A percentile compares a stretch with the other conserved stretches of the same genome.
Conservation (phyloP, 148 eudicot species). For the Camellia sinensis region DNA sequence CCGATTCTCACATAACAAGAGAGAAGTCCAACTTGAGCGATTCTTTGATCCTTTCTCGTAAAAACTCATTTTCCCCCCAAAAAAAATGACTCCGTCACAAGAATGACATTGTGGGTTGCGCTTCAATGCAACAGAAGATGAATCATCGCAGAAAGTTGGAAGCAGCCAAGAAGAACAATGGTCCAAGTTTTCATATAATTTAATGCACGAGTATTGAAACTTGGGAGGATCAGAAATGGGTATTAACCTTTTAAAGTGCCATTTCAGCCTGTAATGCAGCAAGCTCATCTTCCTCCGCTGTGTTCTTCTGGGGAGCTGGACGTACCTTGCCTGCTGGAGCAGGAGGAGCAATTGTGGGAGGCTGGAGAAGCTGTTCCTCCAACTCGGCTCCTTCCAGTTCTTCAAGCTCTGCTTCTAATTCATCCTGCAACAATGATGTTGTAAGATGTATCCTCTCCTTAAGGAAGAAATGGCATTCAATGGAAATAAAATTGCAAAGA, state of each 20-base stretch:
- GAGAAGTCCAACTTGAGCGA: background rate
- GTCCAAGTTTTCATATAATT: background rate
- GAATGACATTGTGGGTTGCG: background rate
- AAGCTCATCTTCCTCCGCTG: constrained; percentile 66
- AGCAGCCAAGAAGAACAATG: background rate
- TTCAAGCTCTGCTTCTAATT: constrained; percentile 66
- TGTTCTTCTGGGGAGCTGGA: constrained; percentile 40
- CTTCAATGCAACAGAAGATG: background rate
- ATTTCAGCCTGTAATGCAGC: constrained; percentile 64
- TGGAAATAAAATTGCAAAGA: background rate
- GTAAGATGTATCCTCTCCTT: background rate
- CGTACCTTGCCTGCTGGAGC: constrained; percentile 37
- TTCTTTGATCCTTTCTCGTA: background rate
- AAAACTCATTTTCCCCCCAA: background rate
- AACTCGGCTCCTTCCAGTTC: constrained; percentile 67
- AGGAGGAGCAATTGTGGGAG: constrained; percentile 42
- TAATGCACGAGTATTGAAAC: background rate
- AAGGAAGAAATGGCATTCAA: background rate
- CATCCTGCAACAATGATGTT: constrained; percentile 42
- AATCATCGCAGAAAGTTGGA: background rate
- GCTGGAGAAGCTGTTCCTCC: constrained; percentile 70
- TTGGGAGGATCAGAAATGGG: background rate
- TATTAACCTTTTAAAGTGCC: constrained; percentile 36
- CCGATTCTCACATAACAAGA: background rate
- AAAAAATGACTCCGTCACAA: background rate